Evolutionary conservation across 805 yeast species (phyloP).

Genomic region (Pichia gijzeniarum): DNA sequence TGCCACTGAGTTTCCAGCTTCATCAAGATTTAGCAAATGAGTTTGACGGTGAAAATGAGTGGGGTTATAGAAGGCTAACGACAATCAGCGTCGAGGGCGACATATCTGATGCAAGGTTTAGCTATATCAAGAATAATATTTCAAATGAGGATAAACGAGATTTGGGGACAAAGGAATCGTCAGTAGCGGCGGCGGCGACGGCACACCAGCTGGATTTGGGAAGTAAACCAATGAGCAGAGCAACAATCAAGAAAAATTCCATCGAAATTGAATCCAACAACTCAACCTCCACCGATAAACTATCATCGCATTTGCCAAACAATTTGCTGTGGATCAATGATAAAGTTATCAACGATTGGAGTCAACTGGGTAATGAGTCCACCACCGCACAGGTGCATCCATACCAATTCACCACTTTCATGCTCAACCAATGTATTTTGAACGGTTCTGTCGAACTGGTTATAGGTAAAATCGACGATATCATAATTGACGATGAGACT

Average conservation of each 20-base stretch:
- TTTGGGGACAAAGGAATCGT: background rate
- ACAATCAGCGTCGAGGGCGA: slow-evolving; percentile 88
- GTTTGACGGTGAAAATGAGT: slow-evolving; percentile 75
- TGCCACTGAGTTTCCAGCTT: slow-evolving; percentile 76
- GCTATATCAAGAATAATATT: slow-evolving; percentile 1
- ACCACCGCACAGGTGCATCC: slow-evolving; percentile 98
- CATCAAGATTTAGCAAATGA: slow-evolving; percentile 78
- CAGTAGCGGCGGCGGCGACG: background rate
- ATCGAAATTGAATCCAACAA: slow-evolving; percentile 27
- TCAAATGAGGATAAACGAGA: background rate
- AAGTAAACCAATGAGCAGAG: slow-evolving; percentile 22
- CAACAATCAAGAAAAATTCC: slow-evolving; percentile 32
- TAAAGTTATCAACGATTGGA: slow-evolving; percentile 62
- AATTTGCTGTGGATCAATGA: slow-evolving; percentile 74
- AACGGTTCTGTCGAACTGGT: slow-evolving; percentile 78
- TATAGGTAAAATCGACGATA: slow-evolving; percentile 74
- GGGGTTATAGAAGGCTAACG: slow-evolving; percentile 90
- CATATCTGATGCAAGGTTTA: slow-evolving; percentile 30
- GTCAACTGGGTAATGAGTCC: slow-evolving; percentile 73
- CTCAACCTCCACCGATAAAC: slow-evolving; percentile 10
- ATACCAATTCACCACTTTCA: slow-evolving; percentile 80
- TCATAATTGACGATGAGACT: slow-evolving; percentile 52
- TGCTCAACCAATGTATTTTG: slow-evolving; percentile 73
- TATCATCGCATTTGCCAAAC: slow-evolving; percentile 39
- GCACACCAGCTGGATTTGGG: slow-evolving; percentile 10